A percentile compares a stretch with the other conserved stretches of the same genome.
phyloP scores from a whole-genome alignment of 257 asterid species.

The Solanum tacnaense region DNA sequence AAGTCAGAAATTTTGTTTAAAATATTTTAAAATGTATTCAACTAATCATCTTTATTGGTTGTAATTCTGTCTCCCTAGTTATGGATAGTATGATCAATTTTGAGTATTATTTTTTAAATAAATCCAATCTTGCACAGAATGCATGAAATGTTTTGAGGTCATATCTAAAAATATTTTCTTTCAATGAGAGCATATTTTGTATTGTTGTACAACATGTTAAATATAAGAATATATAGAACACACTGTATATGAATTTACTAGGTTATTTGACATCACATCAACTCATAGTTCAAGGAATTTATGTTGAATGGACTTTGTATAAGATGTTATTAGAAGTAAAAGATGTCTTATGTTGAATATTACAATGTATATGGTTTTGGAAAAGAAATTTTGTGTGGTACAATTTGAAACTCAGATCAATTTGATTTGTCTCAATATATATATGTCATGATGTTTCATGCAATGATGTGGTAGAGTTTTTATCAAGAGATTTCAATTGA shows the following conservation, averaged over 20 bases:
- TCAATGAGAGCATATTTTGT: not conserved
- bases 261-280: not conserved
- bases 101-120: not conserved
- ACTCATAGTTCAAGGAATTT: not conserved
- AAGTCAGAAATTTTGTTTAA: not conserved
- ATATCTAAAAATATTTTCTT: not conserved
- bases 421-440: not conserved
- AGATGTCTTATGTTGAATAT: not conserved
- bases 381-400: not conserved
- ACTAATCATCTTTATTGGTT: no score
- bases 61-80: not conserved
- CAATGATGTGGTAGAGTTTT: no score
- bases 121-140: not conserved
- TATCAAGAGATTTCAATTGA: not conserved
- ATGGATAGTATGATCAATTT: not conserved
- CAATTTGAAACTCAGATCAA: not conserved
- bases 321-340: not conserved
- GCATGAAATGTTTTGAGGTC: not conserved
- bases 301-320: not conserved
- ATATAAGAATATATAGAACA: not conserved
- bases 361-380: not conserved
- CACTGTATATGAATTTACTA: not conserved
- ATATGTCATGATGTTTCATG: not conserved
- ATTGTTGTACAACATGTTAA: not conserved
- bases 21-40: rapidly evolving